Base-by-base conservation (phyloP, 2,329 filamentous ascomycete species). In the Penicillium glabrum region DNA sequence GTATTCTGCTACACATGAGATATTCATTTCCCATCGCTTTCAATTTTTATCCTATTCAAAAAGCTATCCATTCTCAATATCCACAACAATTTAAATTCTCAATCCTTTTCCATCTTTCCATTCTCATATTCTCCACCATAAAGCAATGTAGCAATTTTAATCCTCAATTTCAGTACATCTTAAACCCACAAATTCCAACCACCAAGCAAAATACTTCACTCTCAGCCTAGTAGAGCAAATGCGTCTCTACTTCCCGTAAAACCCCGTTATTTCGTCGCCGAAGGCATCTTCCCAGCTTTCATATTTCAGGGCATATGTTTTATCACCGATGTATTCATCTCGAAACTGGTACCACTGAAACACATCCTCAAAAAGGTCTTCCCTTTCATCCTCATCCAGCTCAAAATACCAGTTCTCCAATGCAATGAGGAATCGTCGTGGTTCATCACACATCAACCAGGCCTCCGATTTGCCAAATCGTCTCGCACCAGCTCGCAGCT, bases 361-460 rank as follows among this genome's bases (percentile, higher is more conserved):
- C 5, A 19, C 46, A 24, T 24, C n/a, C 5, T 7, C 19, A 26
- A 11, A 3, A 14, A 53, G 29, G 14, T 27, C 14, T 0, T 26
- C 14, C 3, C 4, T n/a, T 3, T 35, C 27, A 10, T 33, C 51
- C 41, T 29, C 16, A 1, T 29, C 19, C 19, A 46, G n/a, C 5
- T 19, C 3, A 21, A 53, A 53, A 33, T 46, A 53, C 43, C 41
- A 53, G 19, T 53, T 46, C 29, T 53, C 51, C 19, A 53, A 4
- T 10, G 21, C 6, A 26, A 53, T 26, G 2, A 53, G 29, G 2
- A 37, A 13, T 7, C 13, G 27, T 16, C 51, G 51, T 14, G 51
- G 5, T n/a, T 46, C 51, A 21, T 37, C 43, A 43, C n/a, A 13
- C 9, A 27, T 8, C 21, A 53, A 29, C 41, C 51, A 46, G 9